A percentile compares a stretch with the other conserved stretches of the same genome.
phyloP scores from a whole-genome alignment of 2,329 filamentous ascomycete species.

The Aspergillus neoniger region DNA sequence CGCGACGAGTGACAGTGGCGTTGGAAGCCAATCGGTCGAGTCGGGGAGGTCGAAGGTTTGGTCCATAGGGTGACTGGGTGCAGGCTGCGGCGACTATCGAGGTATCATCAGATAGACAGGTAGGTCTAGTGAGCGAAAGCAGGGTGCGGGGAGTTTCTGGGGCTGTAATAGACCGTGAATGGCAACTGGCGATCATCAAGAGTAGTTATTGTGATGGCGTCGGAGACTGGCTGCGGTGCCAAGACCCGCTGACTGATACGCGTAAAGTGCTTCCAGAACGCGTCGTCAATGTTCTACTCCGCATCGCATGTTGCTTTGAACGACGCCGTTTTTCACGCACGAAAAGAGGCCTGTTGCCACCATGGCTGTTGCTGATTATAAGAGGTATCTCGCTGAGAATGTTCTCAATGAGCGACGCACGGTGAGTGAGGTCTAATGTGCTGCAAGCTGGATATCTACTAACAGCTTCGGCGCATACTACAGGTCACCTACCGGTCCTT shows the following conservation, averaged over 20 bases:
- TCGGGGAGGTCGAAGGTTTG: constrained; percentile 43
- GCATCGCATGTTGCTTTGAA: not conserved
- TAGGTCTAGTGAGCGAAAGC: not conserved
- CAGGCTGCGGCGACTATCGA: not conserved
- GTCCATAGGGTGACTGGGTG: constrained; percentile 32
- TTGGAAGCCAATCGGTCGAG: constrained; percentile 52
- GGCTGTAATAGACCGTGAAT: not conserved
- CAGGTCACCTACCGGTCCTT: constrained; percentile 86
- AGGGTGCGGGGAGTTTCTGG: not conserved
- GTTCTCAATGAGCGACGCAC: constrained; percentile 74
- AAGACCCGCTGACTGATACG: constrained; percentile 46
- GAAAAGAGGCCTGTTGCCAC: constrained; percentile 11
- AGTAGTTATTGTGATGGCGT: constrained; percentile 5
- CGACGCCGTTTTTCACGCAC: not conserved
- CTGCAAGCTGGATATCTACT: not conserved
- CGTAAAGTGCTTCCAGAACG: constrained; percentile 43
- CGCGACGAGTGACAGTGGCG: constrained; percentile 46
- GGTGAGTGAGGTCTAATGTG: constrained; percentile 51
- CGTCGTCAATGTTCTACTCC: constrained; percentile 25
- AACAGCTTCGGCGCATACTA: constrained; percentile 8
- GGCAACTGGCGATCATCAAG: not conserved
- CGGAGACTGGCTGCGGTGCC: constrained; percentile 25
- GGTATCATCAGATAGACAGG: not conserved
- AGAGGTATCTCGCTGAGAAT: constrained; percentile 71
- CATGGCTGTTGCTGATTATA: constrained; percentile 57